These are phyloP conservation scores for Candida takata DNA, from an alignment of 805 yeast genomes.

Conservation along the genomic window DNA sequence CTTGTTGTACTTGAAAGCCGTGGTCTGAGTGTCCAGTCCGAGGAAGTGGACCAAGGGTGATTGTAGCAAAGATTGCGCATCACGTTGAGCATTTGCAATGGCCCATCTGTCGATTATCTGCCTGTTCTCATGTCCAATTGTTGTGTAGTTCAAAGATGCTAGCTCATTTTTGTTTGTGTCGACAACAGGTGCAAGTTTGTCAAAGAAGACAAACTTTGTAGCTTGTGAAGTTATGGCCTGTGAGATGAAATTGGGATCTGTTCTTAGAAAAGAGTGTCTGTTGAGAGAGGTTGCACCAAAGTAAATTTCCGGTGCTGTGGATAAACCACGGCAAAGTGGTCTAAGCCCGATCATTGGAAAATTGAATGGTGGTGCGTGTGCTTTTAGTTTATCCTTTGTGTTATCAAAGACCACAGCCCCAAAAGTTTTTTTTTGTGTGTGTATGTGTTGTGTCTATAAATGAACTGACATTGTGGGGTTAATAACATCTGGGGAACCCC, in stretches of 20 bases:
- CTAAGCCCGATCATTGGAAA: neutral
- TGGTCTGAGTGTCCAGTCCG: constrained; percentile 34
- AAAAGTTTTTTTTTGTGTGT: no score
- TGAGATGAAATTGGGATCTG: constrained; percentile 40
- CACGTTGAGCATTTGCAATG: constrained; percentile 7
- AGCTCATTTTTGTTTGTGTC: constrained; percentile 8
- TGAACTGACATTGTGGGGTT: no score
- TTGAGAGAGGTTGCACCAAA: constrained; percentile 47
- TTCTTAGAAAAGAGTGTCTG: constrained; percentile 50
- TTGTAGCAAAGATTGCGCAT: constrained; percentile 3
- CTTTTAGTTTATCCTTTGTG: no score
- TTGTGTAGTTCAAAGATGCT: constrained; percentile 10
- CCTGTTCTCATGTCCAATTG: constrained; percentile 12
- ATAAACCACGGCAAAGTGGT: neutral
- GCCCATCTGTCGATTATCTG: constrained; percentile 21
- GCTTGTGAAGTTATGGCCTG: constrained; percentile 36
- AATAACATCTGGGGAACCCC: no score
- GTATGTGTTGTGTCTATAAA: no score
- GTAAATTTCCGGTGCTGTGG: constrained; percentile 22
- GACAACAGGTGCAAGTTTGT: constrained; percentile 26
- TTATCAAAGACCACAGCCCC: no score
- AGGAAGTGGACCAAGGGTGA: constrained; percentile 28
- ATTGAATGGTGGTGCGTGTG: no score
- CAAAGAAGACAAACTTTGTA: constrained; percentile 35
- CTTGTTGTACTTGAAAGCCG: constrained; percentile 35